Evolutionary conservation across 768 basidiomycete species (phyloP), one percentile per base, ranked within the genome.

Genomic region (Tremella yokohamensis): DNA sequence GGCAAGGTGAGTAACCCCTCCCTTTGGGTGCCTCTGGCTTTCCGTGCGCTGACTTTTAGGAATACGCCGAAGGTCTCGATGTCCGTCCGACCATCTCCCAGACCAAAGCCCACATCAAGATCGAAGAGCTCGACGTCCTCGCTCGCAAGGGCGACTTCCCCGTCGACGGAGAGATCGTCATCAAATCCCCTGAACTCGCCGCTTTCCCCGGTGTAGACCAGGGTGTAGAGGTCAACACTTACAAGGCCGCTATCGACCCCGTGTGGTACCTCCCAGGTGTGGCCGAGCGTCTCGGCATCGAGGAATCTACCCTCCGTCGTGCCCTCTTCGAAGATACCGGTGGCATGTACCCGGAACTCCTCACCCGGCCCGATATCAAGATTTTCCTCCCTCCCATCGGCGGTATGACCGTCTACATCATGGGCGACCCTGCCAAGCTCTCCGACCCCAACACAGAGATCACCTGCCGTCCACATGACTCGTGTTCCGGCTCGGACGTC

Each of bases 351-450:
- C 92, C 93, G 2, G 94, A 98, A 68, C 83, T 98, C 26, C 86
- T 98, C 70, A 97, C 94, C 6, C 85, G 92, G 19, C 88, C 91
- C 0, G 94, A 97, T 70, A 87, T 98, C 80, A 93, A 93, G 74
- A 83, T 92, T 19, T 97, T 96, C 82, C 81, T 97, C 0, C 94
- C 94, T 0, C 94, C 94, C 0, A 97, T 98, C 57, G 94, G 93
- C 0, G 85, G 85, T 45, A 63, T 69, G 55, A 93, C 93, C 0
- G 90, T 89, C 4, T 97, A 97, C 77, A 93, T 97, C 64, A 90
- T 90, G 87, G 92, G 93, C 1, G 85, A 87, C 68, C 87, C 89
- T 0, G 86, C 85, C 1, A 88, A 83, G 73, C 57, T 78, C 11
- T 53, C 54, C 9, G 73, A 78, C 53, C 68, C 69, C 19, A 60